A percentile compares a stretch with the other conserved stretches of the same genome.
Conservation (phyloP, 2,329 filamentous ascomycete species). For the Bipolaris victoriae region DNA sequence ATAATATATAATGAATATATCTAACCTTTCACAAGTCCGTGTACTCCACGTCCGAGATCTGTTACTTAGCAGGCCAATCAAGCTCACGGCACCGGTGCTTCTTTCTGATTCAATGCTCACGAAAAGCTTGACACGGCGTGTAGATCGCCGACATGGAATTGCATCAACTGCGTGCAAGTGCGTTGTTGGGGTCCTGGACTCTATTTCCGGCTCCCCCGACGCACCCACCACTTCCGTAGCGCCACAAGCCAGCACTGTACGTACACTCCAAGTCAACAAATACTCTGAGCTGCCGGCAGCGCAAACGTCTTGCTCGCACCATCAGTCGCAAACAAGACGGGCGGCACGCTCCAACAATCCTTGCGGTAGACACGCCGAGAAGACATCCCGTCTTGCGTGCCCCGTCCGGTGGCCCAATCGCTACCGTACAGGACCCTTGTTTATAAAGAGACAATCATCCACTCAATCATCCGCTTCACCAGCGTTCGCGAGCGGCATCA, state of each 20-base stretch:
- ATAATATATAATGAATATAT: no score
- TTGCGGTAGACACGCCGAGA: background rate
- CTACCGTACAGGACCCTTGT: constrained; percentile 8
- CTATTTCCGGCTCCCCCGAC: background rate
- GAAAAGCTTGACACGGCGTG: background rate
- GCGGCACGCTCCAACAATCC: background rate
- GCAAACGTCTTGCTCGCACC: constrained; percentile 13
- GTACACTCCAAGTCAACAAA: constrained; percentile 5
- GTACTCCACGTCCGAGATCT: background rate
- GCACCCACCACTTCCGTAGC: background rate
- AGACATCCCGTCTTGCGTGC: constrained; percentile 4
- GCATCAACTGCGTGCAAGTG: background rate
- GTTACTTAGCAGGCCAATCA: no score
- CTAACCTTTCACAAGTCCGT: no score
- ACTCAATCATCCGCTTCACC: constrained; percentile 26
- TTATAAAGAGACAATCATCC: constrained; percentile 27
- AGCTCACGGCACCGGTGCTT: no score
- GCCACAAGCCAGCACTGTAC: background rate
- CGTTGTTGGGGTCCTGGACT: background rate
- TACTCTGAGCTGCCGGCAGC: constrained; percentile 24
- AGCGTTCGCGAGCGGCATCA: constrained; percentile 18
- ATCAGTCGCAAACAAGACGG: background rate
- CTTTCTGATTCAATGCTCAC: no score
- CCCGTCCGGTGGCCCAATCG: constrained; percentile 12
- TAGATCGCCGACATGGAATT: no score